phyloP scores from a whole-genome alignment of 2,329 filamentous ascomycete genomes.

The Dactylonectria estremocensis region DNA sequence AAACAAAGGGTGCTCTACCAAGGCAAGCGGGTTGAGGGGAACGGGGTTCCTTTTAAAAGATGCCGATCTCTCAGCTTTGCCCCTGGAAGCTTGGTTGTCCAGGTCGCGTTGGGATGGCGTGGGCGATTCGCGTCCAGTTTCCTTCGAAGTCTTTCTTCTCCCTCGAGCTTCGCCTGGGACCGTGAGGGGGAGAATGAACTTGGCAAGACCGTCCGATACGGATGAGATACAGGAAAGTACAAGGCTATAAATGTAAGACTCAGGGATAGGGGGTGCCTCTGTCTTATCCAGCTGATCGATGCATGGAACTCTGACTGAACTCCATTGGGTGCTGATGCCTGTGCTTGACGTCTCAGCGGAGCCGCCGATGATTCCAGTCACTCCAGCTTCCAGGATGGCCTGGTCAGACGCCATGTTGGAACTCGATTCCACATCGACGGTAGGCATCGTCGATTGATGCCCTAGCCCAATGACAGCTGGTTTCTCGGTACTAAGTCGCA shows the following conservation, averaged over 20 bases:
- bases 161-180: slow-evolving; percentile 79
- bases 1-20: slow-evolving; percentile 81
- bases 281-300: slow-evolving; percentile 96
- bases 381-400: slow-evolving; percentile 89
- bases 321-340: slow-evolving; percentile 94
- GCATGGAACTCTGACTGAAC: slow-evolving; percentile 86
- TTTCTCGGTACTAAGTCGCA: slow-evolving; percentile 93
- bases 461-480: slow-evolving; percentile 90
- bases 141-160: slow-evolving; percentile 65
- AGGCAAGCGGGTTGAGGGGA: slow-evolving; percentile 85
- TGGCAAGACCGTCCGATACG: slow-evolving; percentile 92
- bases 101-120: slow-evolving; percentile 55
- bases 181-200: slow-evolving; percentile 92
- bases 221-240: slow-evolving; percentile 91
- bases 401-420: slow-evolving; percentile 80
- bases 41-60: slow-evolving; percentile 83
- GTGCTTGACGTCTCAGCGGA: slow-evolving; percentile 77
- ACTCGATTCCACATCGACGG: slow-evolving; percentile 68
- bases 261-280: slow-evolving; percentile 85
- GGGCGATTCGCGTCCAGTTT: slow-evolving; percentile 61
- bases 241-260: slow-evolving; percentile 94
- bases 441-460: slow-evolving; percentile 88
- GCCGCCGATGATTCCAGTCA: slow-evolving; percentile 88
- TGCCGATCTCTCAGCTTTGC: slow-evolving; percentile 69
- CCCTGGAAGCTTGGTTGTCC: slow-evolving; percentile 51